Percentiles rank a stretch among this genome's conserved stretches.
These are phyloP conservation scores for Amylocystis lapponica DNA, from an alignment of 768 basidiomycete species.

Conservation along the genomic window DNA sequence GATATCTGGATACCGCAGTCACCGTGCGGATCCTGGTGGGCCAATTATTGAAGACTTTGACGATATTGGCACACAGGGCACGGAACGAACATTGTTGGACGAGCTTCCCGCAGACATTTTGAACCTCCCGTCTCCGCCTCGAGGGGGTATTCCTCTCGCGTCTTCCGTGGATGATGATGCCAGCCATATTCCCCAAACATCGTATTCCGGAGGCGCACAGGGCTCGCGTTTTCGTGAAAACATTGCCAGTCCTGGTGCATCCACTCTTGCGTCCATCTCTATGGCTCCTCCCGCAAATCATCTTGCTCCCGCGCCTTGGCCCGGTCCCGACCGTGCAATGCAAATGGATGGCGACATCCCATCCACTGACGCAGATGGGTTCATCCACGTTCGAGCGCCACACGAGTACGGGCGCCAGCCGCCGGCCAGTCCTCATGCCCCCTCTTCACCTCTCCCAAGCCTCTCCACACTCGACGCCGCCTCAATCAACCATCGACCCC, in stretches of 20 bases:
- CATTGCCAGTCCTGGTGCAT: conserved; percentile 15
- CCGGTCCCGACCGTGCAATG: too few relatives aligned
- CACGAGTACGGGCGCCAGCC: conserved; percentile 8
- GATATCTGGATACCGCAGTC: neutral
- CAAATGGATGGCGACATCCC: too few relatives aligned
- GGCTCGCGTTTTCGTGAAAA: conserved; percentile 21
- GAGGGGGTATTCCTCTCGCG: neutral
- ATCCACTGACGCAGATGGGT: too few relatives aligned
- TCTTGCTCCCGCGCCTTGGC: conserved; percentile 6
- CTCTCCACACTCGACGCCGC: neutral
- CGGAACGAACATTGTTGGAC: conserved; percentile 6
- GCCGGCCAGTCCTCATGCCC: conserved; percentile 1
- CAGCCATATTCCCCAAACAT: neutral
- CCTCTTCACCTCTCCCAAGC: conserved; percentile 8
- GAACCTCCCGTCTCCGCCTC: conserved; percentile 10
- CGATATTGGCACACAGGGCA: neutral
- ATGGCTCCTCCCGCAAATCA: neutral
- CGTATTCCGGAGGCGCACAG: conserved; percentile 9
- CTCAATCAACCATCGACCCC: neutral
- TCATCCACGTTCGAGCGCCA: conserved; percentile 15
- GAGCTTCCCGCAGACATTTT: conserved; percentile 4
- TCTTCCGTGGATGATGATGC: neutral
- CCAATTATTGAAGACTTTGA: conserved; percentile 3
- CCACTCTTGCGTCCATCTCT: conserved; percentile 11
- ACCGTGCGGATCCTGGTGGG: conserved; percentile 5